Evolutionary conservation across 2,329 filamentous ascomycete species (phyloP), one percentile per base, ranked within the genome.

Genomic region (Nigrospora oryzae): DNA sequence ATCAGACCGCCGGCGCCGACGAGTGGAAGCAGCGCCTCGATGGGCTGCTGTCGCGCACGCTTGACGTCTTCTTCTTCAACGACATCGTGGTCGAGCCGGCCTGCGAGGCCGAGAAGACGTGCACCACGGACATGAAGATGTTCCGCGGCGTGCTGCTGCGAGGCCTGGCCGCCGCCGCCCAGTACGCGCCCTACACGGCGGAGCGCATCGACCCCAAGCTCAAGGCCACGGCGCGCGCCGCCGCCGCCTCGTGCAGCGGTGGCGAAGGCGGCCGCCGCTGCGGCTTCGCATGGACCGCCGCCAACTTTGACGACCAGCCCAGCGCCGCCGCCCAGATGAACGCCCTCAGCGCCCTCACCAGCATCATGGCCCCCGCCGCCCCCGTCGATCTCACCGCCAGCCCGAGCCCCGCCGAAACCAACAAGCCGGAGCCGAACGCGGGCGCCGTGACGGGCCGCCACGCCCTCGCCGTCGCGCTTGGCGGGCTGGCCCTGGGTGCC

Each of bases 91-190:
- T 66, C 58, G 77, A 81, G 55, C 61, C 61, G 15, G 64, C 69
- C 6, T 82, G 78, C 59, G 78, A 81, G 60, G 59, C 47, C 15
- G 48, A 50, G 23, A 58, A 60, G 36, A 61, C 53, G 4, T 81
- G 77, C 64, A 71, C 74, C 52, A 63, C 67, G 39, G 77, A 81
- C 53, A 75, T 79, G 58, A 63, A 69, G 45, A 68, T 67, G 13
- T 81, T 76, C 69, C 81, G 81, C 58, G 76, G 73, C 30, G 79
- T 77, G 56, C 63, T 79, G 7, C 61, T 70, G 32, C 74, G 77
- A 38, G 81, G 73, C 66, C 56, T 70, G 46, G 66, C 64, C 1
- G 55, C 59, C 16, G 60, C 63, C 4, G 59, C 63, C 11, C 60
- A 67, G 46, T 47, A 68, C 35, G 66, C 63, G 1, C 66, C 67